These are phyloP conservation scores for Hansenula sp. DNA, from an alignment of 1,139 yeast species.

Conservation along the genomic window DNA sequence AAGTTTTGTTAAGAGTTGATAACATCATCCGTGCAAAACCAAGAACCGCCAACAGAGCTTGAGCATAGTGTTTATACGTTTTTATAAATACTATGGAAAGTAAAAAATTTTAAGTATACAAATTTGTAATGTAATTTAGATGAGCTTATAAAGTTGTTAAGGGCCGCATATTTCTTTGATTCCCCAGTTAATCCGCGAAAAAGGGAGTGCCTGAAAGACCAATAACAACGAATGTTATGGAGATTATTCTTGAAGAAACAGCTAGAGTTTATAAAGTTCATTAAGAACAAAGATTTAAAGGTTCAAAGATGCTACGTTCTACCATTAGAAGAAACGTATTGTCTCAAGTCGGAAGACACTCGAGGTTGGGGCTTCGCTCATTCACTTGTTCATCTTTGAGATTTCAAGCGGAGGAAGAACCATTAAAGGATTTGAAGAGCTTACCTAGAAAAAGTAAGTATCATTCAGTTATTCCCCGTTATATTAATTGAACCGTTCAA, in stretches of 20 bases:
- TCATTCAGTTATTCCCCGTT: too few species aligned
- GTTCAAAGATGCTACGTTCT: background rate
- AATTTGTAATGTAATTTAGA: too few species aligned
- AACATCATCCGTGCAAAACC: constrained; percentile 96
- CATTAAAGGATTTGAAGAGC: background rate
- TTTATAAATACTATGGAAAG: too few species aligned
- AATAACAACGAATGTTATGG: background rate
- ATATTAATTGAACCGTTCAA: background rate
- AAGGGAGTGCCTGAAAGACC: background rate
- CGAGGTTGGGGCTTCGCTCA: background rate
- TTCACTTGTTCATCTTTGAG: background rate
- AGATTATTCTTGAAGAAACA: background rate
- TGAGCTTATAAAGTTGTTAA: too few species aligned
- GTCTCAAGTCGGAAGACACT: background rate
- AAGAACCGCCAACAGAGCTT: constrained; percentile 82
- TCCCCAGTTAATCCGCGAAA: background rate
- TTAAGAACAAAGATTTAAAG: background rate
- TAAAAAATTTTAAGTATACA: too few species aligned
- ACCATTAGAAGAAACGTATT: constrained; percentile 1
- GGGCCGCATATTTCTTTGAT: background rate
- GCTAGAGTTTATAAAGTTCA: too few species aligned
- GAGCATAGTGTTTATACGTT: background rate
- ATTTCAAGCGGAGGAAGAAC: background rate
- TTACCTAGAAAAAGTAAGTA: constrained; percentile 1
- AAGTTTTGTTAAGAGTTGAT: constrained; percentile 89